Evolutionary conservation across 495 filamentous ascomycete genomes (phyloP).

Genomic region (Aspergillus avenaceus): DNA sequence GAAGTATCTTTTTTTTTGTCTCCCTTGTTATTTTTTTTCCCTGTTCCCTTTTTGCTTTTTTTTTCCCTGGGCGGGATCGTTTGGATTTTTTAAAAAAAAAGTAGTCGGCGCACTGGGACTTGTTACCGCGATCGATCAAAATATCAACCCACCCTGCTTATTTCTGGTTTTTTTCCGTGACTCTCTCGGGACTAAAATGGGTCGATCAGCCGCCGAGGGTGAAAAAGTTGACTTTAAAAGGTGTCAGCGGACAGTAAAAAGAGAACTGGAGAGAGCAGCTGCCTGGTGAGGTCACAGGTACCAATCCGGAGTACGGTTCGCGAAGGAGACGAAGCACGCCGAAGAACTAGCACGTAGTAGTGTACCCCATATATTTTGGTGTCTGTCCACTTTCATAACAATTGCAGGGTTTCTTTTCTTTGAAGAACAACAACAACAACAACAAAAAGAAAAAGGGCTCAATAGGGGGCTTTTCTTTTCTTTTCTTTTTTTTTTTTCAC

Average conservation of each 20-base stretch:
- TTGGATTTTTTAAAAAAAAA: background rate
- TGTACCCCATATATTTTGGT: too few species aligned
- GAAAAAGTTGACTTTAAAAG: slow-evolving; percentile 1
- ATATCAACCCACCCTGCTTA: slow-evolving; percentile 6
- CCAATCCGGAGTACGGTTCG: slow-evolving; percentile 24
- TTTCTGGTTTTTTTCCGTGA: background rate
- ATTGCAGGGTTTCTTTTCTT: slow-evolving; percentile 4
- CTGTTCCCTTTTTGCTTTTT: background rate
- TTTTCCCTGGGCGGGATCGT: background rate
- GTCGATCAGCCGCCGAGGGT: slow-evolving; percentile 8
- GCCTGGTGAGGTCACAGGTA: slow-evolving; percentile 36
- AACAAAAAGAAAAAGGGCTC: slow-evolving; percentile 11
- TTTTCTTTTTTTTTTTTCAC: background rate
- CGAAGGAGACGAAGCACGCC: slow-evolving; percentile 23
- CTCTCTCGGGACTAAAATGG: background rate
- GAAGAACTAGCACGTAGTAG: too few species aligned
- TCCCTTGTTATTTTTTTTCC: background rate
- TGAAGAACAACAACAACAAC: slow-evolving; percentile 14
- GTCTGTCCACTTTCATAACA: background rate
- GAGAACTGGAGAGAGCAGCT: slow-evolving; percentile 35
- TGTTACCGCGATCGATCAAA: slow-evolving; percentile 10
- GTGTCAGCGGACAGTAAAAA: slow-evolving; percentile 19
- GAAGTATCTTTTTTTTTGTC: slow-evolving; percentile 2
- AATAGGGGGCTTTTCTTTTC: background rate
- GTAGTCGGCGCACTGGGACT: slow-evolving; percentile 21